Percentiles rank a stretch among this genome's conserved stretches.
These are phyloP conservation scores for Dothistroma pini DNA, from an alignment of 2,329 filamentous ascomycete genomes.

Conservation along the genomic window DNA sequence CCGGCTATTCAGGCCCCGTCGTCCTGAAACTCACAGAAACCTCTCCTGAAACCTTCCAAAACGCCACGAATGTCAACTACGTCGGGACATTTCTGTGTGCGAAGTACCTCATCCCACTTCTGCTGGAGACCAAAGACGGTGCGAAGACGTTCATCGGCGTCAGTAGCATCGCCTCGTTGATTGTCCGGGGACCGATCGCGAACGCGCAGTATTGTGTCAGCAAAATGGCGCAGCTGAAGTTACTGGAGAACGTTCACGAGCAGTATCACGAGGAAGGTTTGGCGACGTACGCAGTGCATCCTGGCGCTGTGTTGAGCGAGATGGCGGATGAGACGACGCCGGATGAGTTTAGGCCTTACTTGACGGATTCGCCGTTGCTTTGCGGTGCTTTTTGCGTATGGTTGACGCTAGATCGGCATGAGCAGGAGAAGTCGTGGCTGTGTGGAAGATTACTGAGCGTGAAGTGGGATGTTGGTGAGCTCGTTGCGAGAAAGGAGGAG, in stretches of 20 bases:
- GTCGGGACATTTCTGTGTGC: conserved; percentile 29
- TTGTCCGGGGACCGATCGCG: conserved; percentile 39
- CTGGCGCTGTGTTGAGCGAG: conserved; percentile 37
- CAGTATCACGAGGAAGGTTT: conserved; percentile 33
- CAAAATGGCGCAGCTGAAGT: conserved; percentile 38
- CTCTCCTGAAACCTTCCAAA: conserved; percentile 22
- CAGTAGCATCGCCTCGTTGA: conserved; percentile 32
- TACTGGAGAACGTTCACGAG: conserved; percentile 40
- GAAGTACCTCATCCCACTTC: conserved; percentile 30
- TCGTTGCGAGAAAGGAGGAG: conserved; percentile 33
- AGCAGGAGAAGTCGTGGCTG: conserved; percentile 35
- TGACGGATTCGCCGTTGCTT: conserved; percentile 34
- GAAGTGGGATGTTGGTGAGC: conserved; percentile 38
- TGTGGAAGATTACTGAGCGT: conserved; percentile 36
- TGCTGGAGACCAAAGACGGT: conserved; percentile 17
- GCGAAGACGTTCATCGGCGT: conserved; percentile 35
- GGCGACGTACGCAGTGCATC: conserved; percentile 35
- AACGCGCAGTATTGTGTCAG: conserved; percentile 39
- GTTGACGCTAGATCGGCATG: conserved; percentile 30
- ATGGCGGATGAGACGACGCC: conserved; percentile 37
- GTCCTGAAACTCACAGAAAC: conserved; percentile 22
- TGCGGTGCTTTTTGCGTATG: conserved; percentile 36
- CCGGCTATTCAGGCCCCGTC: conserved; percentile 25
- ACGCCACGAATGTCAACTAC: conserved; percentile 29
- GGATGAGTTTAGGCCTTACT: conserved; percentile 21